Evolutionary conservation across 305 asterid genomes (phyloP).

Genomic region (Solanum aculeatissimum): DNA sequence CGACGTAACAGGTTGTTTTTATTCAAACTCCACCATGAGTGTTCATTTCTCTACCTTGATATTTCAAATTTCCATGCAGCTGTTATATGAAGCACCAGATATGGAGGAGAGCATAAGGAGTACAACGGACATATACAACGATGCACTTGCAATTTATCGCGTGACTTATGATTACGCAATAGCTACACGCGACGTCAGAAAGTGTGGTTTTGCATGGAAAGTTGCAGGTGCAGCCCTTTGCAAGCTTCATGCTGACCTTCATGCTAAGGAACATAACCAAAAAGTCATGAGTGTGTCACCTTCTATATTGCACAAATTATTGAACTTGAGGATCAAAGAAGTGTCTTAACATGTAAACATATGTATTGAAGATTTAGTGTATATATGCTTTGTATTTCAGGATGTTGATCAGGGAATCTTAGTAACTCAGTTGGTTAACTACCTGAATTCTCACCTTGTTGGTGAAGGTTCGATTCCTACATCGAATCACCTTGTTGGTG

Average conservation of each 20-base stretch:
- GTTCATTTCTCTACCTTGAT: background rate
- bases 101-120: conserved; percentile 37
- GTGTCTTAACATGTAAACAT: background rate
- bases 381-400: background rate
- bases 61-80: conserved; percentile 22
- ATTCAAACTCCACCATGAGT: background rate
- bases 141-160: conserved; percentile 61
- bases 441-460: too few species aligned
- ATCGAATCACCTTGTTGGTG: too few species aligned
- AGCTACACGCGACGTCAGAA: background rate
- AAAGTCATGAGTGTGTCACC: conserved; percentile 24
- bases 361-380: background rate
- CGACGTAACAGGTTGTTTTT: background rate
- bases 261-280: conserved; percentile 2
- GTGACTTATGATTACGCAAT: conserved; percentile 33
- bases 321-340: conserved; percentile 3
- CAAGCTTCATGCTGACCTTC: conserved; percentile 12
- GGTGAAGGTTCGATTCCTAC: too few species aligned
- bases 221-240: conserved; percentile 63
- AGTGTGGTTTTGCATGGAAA: conserved; percentile 68
- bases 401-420: too few species aligned
- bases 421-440: too few species aligned
- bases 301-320: conserved; percentile 26
- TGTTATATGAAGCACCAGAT: conserved; percentile 53
- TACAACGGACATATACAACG: conserved; percentile 21